phyloP scores from a whole-genome alignment of 345 rosid species.

The Eutrema yunnanense region DNA sequence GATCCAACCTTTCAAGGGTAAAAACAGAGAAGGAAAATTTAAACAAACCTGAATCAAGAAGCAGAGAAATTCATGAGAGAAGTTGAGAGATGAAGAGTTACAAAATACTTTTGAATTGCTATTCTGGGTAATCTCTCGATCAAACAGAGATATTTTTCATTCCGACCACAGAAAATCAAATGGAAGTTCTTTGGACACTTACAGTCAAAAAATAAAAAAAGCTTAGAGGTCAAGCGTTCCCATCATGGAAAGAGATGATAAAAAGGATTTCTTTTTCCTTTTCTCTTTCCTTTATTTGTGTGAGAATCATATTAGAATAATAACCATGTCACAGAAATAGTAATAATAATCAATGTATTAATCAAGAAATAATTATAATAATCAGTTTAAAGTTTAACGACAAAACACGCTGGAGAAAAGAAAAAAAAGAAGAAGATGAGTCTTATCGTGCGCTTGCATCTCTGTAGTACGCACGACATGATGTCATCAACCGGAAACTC shows the following conservation, averaged over 20 bases:
- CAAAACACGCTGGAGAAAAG: constrained; percentile 6
- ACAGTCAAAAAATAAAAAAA: neutral
- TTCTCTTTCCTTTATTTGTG: neutral
- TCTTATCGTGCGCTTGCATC: constrained; percentile 28
- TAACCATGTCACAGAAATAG: neutral
- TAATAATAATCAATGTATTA: neutral
- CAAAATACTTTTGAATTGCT: neutral
- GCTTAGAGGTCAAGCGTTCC: constrained; percentile 24
- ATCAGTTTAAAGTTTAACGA: constrained; percentile 12
- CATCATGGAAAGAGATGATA: constrained; percentile 15
- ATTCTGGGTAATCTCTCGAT: neutral
- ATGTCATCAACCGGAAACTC: constrained; percentile 31
- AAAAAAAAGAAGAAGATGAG: neutral
- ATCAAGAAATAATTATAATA: neutral
- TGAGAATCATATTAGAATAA: constrained; percentile 14
- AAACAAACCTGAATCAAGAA: constrained; percentile 17
- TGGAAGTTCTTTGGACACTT: constrained; percentile 9
- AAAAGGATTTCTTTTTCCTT: neutral
- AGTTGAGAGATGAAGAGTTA: neutral
- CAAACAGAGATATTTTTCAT: constrained; percentile 5
- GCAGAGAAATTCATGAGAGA: neutral
- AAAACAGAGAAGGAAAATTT: neutral
- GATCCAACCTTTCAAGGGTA: neutral
- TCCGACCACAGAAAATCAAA: neutral
- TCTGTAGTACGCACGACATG: constrained; percentile 24